Evolutionary conservation across 768 basidiomycete species (phyloP).

Genomic region (Russula compacta): DNA sequence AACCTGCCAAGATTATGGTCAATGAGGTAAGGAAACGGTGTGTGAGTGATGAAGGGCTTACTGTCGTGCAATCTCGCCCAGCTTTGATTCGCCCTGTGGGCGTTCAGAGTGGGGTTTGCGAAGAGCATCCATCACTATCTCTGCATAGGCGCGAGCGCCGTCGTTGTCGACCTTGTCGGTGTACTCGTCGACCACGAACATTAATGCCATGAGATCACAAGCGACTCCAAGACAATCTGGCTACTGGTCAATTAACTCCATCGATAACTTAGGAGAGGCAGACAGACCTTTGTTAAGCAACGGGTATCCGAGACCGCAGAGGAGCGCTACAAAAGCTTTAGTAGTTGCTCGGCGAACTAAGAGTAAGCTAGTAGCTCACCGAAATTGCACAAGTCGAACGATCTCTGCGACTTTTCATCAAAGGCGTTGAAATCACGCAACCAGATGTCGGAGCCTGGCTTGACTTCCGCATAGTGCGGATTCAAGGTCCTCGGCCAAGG

Average conservation of each 20-base stretch:
- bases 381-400: constrained; percentile 2
- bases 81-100: constrained; percentile 1
- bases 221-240: constrained; percentile 3
- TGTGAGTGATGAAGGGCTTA: not conserved
- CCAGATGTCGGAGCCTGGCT: not conserved
- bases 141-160: not conserved
- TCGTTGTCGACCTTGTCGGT: constrained; percentile 2
- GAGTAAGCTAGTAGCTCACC: not conserved
- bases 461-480: not conserved
- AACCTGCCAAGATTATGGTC: not conserved
- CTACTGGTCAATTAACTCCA: too few relatives aligned
- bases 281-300: constrained; percentile 2
- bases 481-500: not conserved
- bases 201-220: constrained; percentile 1
- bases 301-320: not conserved
- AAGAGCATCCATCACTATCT: constrained; percentile 1
- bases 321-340: not conserved
- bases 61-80: constrained; percentile 13
- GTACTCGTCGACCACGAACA: constrained; percentile 12
- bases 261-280: too few relatives aligned
- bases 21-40: not conserved
- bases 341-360: not conserved
- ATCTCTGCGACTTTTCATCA: constrained; percentile 2
- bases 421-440: not conserved
- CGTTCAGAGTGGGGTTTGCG: constrained; percentile 3